Conservation (phyloP, 2,329 filamentous ascomycete genomes). For the Huntiella decipiens region DNA sequence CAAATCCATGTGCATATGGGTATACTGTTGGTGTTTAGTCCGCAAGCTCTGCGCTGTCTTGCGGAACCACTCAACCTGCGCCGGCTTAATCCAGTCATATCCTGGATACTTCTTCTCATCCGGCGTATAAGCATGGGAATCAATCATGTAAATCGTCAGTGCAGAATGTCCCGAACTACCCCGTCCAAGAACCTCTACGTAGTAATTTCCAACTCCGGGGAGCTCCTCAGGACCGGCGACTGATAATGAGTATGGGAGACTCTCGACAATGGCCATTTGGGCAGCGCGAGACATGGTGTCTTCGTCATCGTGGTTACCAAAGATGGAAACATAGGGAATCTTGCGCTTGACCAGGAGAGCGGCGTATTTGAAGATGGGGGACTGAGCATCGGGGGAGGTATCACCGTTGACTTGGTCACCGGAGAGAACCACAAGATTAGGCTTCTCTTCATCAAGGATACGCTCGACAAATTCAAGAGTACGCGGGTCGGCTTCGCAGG, state of each 20-base stretch:
- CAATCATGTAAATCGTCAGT: constrained; percentile 82
- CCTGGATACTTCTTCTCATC: constrained; percentile 77
- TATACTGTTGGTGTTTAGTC: constrained; percentile 64
- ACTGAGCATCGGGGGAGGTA: constrained; percentile 77
- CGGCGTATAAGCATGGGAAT: constrained; percentile 81
- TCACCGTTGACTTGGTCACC: constrained; percentile 95
- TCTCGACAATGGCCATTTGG: constrained; percentile 74
- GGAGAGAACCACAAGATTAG: constrained; percentile 76
- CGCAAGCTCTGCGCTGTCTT: constrained; percentile 56
- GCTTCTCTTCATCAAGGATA: constrained; percentile 80
- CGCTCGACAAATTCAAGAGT: constrained; percentile 76
- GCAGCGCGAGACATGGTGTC: constrained; percentile 54
- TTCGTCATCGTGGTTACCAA: constrained; percentile 96
- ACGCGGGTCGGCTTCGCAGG: constrained; percentile 78
- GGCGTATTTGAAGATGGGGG: constrained; percentile 83
- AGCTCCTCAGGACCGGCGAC: constrained; percentile 62
- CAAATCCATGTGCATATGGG: constrained; percentile 82
- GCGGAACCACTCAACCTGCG: constrained; percentile 88
- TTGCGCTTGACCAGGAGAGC: constrained; percentile 68
- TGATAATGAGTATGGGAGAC: constrained; percentile 79
- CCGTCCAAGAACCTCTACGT: constrained; percentile 70
- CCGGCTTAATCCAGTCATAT: constrained; percentile 93
- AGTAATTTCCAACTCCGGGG: constrained; percentile 88
- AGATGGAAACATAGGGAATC: constrained; percentile 84
- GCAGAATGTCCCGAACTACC: constrained; percentile 70